phyloP scores from a whole-genome alignment of 2,329 filamentous ascomycete species.

The Microcera coccophila region DNA sequence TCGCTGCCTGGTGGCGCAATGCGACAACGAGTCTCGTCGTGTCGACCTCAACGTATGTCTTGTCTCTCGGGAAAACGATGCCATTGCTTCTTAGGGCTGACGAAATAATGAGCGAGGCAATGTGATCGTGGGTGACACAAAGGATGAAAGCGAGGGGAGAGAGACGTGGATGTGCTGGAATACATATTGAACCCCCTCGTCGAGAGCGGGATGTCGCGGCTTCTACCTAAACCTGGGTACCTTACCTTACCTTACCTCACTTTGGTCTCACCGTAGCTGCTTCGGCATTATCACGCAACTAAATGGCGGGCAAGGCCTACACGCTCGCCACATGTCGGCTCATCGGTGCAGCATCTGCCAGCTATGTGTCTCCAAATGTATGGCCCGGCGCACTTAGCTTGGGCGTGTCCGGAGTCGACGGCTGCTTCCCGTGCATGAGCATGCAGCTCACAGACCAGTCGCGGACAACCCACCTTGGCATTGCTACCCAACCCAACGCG shows the following conservation, averaged over 20 bases:
- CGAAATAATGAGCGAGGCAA: not conserved
- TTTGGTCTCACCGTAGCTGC: not conserved
- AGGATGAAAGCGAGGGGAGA: not conserved
- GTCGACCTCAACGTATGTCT: conserved; percentile 21
- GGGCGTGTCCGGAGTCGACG: conserved; percentile 6
- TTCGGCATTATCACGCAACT: conserved; percentile 9
- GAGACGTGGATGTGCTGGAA: conserved; percentile 1
- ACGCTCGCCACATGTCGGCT: conserved; percentile 28
- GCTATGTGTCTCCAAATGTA: conserved; percentile 28
- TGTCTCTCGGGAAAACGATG: conserved; percentile 24
- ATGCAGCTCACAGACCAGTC: conserved; percentile 24
- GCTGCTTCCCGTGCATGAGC: conserved; percentile 24
- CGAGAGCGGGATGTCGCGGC: conserved; percentile 11
- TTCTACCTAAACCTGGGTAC: too few relatives aligned
- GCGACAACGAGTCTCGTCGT: conserved; percentile 26
- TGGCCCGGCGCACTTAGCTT: conserved; percentile 14
- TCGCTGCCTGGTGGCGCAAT: conserved; percentile 36
- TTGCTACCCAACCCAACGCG: conserved; percentile 28
- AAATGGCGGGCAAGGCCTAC: conserved; percentile 4
- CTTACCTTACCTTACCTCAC: too few relatives aligned
- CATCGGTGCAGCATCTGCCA: conserved; percentile 28
- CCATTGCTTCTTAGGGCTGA: conserved; percentile 20
- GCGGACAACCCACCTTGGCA: conserved; percentile 16
- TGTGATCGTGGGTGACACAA: not conserved
- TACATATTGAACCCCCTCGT: conserved; percentile 15